Evolutionary conservation across 2,329 filamentous ascomycete genomes (phyloP), one percentile per base, ranked within the genome.

Genomic region (Lachnellula arida): DNA sequence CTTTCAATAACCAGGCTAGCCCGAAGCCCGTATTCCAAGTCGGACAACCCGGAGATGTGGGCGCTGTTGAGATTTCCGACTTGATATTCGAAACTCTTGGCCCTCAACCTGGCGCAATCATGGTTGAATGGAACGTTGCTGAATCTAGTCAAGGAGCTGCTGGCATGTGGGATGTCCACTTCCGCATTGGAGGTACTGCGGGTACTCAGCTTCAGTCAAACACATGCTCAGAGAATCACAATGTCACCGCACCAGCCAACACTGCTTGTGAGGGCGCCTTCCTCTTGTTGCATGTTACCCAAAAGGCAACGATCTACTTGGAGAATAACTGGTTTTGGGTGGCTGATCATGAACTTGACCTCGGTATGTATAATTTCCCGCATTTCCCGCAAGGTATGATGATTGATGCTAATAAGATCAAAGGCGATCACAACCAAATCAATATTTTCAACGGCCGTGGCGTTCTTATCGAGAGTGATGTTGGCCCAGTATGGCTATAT

Each of bases 111-210:
- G 93, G 93, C 62, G 93, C 91, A 17, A 90, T 96, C 67, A 81
- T 97, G 69, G 85, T 97, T 75, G 82, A 97, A 72, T 97, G 91
- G 88, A 97, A 97, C 74, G 77, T 96, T 43, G 84, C 83, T 44
- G 86, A 84, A 37, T 71, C 80, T 63, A 78, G 73, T 54, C 80
- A 86, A 56, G 91, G 90, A 47, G 81, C 84, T 1, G 86, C 85
- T 19, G 93, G 85, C 60, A 85, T 97, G 74, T 99, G 92, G 89
- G 94, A 99, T 67, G 86, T 92, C n/a, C 94, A 99, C 77, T 87
- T 94, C 75, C 90, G 94, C 68, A 83, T 99, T 65, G 93, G 91
- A 65, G 94, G 94, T 44, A 86, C 87, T 53, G 86, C 88, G 4
- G 93, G 93, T 58, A 95, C 92, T 28, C 74, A 89, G 62, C 81